Conservation (phyloP, 371 early-diverging fungal species). For the Mucor irregularis region DNA sequence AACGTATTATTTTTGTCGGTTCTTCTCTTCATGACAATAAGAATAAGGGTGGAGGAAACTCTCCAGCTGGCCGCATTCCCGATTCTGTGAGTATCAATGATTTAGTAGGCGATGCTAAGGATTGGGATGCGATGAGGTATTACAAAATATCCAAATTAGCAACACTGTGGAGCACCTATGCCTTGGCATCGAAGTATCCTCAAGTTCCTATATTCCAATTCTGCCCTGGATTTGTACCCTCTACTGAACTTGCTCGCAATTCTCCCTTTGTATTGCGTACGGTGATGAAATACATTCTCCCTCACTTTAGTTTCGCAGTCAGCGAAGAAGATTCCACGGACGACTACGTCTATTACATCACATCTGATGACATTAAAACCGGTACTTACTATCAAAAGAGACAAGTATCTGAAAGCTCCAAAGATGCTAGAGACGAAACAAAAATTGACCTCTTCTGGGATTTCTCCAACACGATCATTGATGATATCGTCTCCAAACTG, state of each 20-base stretch:
- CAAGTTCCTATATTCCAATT: conserved; percentile 20
- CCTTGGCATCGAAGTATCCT: conserved; percentile 13
- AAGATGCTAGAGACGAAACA: conserved; percentile 26
- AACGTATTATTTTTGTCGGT: conserved; percentile 35
- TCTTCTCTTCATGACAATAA: conserved; percentile 38
- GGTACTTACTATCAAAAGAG: conserved; percentile 26
- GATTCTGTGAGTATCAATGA: conserved; percentile 21
- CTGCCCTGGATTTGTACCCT: conserved; percentile 50
- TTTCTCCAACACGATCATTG: conserved; percentile 27
- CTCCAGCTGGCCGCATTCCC: conserved; percentile 12
- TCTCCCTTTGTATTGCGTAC: conserved; percentile 16
- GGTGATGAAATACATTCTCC: conserved; percentile 26
- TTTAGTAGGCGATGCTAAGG: conserved; percentile 18
- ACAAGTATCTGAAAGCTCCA: conserved; percentile 19
- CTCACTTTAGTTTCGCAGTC: conserved; percentile 25
- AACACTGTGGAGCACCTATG: conserved; percentile 17
- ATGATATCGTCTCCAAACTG: not conserved
- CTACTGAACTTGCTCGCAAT: conserved; percentile 33
- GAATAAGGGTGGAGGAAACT: conserved; percentile 18
- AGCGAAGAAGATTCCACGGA: conserved; percentile 29
- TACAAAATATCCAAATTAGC: conserved; percentile 44
- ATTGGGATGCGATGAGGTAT: conserved; percentile 34
- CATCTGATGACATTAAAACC: conserved; percentile 10
- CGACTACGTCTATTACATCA: conserved; percentile 37
- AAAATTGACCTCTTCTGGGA: conserved; percentile 32